These are phyloP conservation scores for Cercospora beticola DNA, from an alignment of 2,329 filamentous ascomycete genomes.

Conservation along the genomic window DNA sequence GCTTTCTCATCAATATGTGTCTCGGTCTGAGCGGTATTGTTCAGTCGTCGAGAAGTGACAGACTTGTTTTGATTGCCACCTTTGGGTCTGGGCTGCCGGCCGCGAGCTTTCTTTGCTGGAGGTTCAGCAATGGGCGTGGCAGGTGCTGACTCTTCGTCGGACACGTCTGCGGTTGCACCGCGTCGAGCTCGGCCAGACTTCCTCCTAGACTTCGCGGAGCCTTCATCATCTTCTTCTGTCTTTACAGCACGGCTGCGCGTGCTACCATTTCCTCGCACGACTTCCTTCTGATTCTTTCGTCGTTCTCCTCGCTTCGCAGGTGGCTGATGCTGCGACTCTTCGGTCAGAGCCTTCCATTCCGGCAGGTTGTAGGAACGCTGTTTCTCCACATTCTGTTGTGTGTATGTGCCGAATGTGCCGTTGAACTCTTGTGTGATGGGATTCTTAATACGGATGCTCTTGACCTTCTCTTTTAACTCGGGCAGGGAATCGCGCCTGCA, in stretches of 20 bases:
- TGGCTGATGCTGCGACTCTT: constrained; percentile 93
- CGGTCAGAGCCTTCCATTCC: constrained; percentile 90
- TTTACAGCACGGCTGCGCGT: constrained; percentile 34
- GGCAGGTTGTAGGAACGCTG: constrained; percentile 94
- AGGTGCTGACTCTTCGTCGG: constrained; percentile 32
- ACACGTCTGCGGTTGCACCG: constrained; percentile 36
- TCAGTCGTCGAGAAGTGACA: constrained; percentile 82
- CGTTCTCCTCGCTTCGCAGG: constrained; percentile 85
- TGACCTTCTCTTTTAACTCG: constrained; percentile 78
- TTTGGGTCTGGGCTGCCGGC: constrained; percentile 54
- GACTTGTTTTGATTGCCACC: constrained; percentile 61
- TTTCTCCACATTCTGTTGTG: constrained; percentile 95
- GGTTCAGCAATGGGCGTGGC: constrained; percentile 40
- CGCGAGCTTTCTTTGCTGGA: constrained; percentile 53
- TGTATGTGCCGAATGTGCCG: constrained; percentile 91
- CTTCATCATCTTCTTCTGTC: constrained; percentile 29
- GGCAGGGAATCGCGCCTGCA: constrained; percentile 68
- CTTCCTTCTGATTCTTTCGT: constrained; percentile 58
- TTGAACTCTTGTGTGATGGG: constrained; percentile 98
- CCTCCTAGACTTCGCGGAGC: constrained; percentile 46
- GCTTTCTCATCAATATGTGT: constrained; percentile 84
- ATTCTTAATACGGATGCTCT: constrained; percentile 89
- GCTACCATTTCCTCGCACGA: constrained; percentile 40
- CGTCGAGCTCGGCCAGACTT: constrained; percentile 51
- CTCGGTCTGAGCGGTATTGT: constrained; percentile 74